These are phyloP conservation scores for Sporisorium iseilematis-ciliati DNA, from an alignment of 1,284 basidiomycete genomes.

Conservation along the genomic window DNA sequence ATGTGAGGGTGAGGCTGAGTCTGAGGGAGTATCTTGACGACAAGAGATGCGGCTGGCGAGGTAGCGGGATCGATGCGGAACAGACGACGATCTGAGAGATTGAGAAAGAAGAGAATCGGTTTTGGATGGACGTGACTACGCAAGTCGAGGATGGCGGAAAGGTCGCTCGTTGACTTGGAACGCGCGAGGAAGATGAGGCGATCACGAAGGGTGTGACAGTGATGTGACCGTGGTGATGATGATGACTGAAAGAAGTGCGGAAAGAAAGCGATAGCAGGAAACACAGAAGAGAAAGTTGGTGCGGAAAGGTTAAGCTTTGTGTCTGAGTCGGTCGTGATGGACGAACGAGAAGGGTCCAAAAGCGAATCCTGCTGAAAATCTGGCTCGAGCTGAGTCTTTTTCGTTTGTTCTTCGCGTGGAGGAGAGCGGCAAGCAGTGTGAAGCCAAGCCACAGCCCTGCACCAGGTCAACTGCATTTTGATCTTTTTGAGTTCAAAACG, in stretches of 20 bases:
- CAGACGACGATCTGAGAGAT: background rate
- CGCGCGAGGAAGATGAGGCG: background rate
- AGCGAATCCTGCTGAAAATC: slow-evolving; percentile 3
- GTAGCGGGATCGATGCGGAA: background rate
- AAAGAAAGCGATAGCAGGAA: slow-evolving; percentile 2
- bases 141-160: background rate
- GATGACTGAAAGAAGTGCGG: slow-evolving; percentile 8
- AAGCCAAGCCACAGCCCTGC: too few species aligned
- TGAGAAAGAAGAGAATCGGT: background rate
- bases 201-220: background rate
- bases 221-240: slow-evolving; percentile 1
- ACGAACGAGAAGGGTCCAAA: slow-evolving; percentile 9
- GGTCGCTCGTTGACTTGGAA: background rate
- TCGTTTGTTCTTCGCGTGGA: slow-evolving; percentile 17
- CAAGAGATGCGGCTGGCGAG: background rate
- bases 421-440: background rate
- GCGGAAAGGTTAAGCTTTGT: background rate
- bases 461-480: background rate
- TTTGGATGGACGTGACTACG: background rate
- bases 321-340: background rate
- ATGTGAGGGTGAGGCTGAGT: slow-evolving; percentile 13
- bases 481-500: background rate
- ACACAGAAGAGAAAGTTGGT: background rate
- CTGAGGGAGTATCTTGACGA: background rate
- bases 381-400: slow-evolving; percentile 3